Conservation (phyloP, 495 filamentous ascomycete species). For the Podospora comata region DNA sequence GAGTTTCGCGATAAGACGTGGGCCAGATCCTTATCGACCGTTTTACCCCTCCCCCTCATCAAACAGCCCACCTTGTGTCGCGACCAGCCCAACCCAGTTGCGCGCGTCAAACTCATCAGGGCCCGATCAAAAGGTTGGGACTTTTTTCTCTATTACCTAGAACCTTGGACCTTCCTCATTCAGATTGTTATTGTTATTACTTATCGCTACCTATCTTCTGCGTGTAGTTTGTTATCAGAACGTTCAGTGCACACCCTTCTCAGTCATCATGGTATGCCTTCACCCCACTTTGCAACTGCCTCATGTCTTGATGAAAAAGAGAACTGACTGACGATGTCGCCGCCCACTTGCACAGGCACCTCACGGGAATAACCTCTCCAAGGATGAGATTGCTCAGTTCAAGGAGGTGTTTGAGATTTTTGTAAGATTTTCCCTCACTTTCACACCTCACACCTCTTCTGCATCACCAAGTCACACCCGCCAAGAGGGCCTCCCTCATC, state of each 20-base stretch:
- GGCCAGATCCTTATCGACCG: not conserved
- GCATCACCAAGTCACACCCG: not conserved
- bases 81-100: not conserved
- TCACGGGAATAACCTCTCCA: constrained; percentile 69
- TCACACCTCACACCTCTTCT: not conserved
- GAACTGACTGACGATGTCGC: no score
- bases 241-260: not conserved
- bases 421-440: constrained; percentile 54
- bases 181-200: not conserved
- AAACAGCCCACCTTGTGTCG: not conserved
- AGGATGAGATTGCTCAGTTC: constrained; percentile 90
- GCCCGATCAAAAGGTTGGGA: constrained; percentile 3
- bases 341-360: not conserved
- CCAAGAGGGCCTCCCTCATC: not conserved
- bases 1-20: constrained; percentile 16
- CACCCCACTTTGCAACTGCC: not conserved
- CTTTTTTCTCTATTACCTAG: not conserved
- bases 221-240: not conserved
- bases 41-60: constrained; percentile 19
- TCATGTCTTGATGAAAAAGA: not conserved
- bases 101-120: not conserved
- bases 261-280: not conserved
- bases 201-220: not conserved
- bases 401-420: constrained; percentile 92
- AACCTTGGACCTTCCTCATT: not conserved